Base-by-base conservation (phyloP, 2,329 filamentous ascomycete species). In the Cordyceps pruinosa region DNA sequence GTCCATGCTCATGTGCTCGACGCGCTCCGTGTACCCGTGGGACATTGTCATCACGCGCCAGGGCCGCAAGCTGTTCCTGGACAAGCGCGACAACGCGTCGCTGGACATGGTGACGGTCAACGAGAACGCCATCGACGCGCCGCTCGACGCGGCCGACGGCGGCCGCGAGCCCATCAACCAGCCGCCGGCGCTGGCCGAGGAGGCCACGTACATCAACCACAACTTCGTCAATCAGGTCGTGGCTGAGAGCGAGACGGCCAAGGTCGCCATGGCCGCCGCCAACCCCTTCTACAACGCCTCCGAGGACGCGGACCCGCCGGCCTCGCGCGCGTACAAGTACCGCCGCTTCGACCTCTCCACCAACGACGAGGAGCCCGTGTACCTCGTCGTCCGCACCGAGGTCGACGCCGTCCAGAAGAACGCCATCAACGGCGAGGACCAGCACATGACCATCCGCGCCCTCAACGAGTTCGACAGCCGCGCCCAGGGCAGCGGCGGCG, bases 171-270 rank as follows among this genome's bases (percentile, higher is more conserved):
- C 83, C 63, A 88, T 99, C 76, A 99, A 99, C 83, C 91, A 91
- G 69, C 94, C 94, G n/a, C 77, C 80, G 56, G 90, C 92, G 55
- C 85, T 99, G 58, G 93, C 95, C 68, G 88, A 97, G 73, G 94
- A 99, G 77, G 94, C 94, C 56, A 99, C 94, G 53, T 95, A 97
- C 79, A 99, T 99, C 83, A 99, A 99, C 84, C 94, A 97, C 83
- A 96, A 97, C 80, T 99, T 99, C 74, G 89, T 90, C 65, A 90
- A 96, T 74, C 94, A 99, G 79, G 90, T 95, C 52, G 92, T 99
- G 64, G 75, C 84, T 66, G 94, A 99, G 79, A 88, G 81, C 65
- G 84, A 90, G 62, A 81, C 77, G 61, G 78, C 84, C 71, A 95
- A 94, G 80, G 80, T 91, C 63, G 83, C 89, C 65, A 94, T 97